Conservation (phyloP, 441 rosid genomes). For the Geranium incanum region DNA sequence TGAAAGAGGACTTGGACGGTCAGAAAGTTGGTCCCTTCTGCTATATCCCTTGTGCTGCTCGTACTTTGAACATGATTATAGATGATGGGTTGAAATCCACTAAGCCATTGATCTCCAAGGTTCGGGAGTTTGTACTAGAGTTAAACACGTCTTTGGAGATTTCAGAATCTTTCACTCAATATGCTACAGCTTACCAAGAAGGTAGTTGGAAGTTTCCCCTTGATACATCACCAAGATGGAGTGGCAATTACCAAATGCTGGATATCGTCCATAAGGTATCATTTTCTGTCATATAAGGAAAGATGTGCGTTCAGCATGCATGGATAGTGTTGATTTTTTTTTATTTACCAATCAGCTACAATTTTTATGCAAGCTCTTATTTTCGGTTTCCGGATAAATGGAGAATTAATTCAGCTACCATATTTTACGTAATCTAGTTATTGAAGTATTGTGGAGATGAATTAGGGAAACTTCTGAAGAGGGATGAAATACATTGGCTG, state of each 20-base stretch:
- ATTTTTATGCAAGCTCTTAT: neutral
- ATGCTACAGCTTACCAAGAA: constrained; percentile 63
- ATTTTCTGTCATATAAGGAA: constrained; percentile 10
- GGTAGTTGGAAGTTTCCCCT: constrained; percentile 84
- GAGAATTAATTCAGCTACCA: neutral
- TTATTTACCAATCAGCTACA: neutral
- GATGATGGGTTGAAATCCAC: constrained; percentile 73
- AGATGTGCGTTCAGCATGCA: neutral
- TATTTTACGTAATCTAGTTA: neutral
- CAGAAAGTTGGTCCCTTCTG: constrained; percentile 69
- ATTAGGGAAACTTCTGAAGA: neutral
- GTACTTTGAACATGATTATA: constrained; percentile 55
- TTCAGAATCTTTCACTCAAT: constrained; percentile 53
- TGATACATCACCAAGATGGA: constrained; percentile 76
- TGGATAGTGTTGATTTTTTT: neutral
- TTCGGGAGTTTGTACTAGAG: constrained; percentile 67
- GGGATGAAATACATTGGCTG: neutral
- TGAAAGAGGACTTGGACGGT: constrained; percentile 67
- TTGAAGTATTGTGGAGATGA: neutral
- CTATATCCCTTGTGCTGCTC: constrained; percentile 85
- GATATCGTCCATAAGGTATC: constrained; percentile 68
- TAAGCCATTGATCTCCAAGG: constrained; percentile 61
- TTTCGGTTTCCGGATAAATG: neutral
- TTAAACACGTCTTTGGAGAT: constrained; percentile 55
- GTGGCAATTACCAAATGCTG: constrained; percentile 81